These are phyloP conservation scores for Daldinia sp. DNA, from an alignment of 2,329 filamentous ascomycete genomes.

Conservation along the genomic window DNA sequence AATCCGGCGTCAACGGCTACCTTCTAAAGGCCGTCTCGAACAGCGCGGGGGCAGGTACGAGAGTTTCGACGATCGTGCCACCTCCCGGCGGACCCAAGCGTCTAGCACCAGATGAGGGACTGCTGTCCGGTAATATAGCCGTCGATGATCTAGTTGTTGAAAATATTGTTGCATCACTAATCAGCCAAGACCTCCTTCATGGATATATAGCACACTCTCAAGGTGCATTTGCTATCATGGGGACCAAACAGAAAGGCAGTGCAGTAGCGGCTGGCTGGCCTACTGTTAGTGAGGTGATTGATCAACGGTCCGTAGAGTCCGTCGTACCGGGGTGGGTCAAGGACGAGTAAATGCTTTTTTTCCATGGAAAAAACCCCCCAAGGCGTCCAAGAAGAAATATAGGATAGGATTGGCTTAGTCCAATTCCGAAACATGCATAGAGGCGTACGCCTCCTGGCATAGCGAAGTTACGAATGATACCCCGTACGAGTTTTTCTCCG, in stretches of 20 bases:
- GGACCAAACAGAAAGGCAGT: conserved; percentile 71
- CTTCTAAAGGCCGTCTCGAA: conserved; percentile 63
- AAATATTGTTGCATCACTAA: conserved; percentile 76
- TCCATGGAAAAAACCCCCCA: background rate
- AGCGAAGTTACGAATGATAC: conserved; percentile 26
- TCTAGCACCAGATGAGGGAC: conserved; percentile 65
- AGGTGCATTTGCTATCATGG: conserved; percentile 81
- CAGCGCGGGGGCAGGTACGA: conserved; percentile 47
- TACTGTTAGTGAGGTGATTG: conserved; percentile 73
- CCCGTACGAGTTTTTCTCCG: background rate
- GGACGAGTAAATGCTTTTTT: conserved; percentile 19
- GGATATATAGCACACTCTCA: conserved; percentile 84
- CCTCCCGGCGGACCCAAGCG: conserved; percentile 57
- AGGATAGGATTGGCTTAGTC: background rate
- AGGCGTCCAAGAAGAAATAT: background rate
- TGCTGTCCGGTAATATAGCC: conserved; percentile 69
- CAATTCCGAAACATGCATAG: background rate
- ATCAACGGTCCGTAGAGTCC: conserved; percentile 58
- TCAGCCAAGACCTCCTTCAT: conserved; percentile 81
- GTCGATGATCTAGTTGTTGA: conserved; percentile 75
- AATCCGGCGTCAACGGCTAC: conserved; percentile 58
- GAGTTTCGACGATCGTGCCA: conserved; percentile 55
- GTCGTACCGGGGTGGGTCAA: conserved; percentile 51
- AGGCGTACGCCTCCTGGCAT: background rate
- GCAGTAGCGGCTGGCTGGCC: conserved; percentile 79